phyloP scores from a whole-genome alignment of 768 basidiomycete genomes.

The Trametes sanguinea region DNA sequence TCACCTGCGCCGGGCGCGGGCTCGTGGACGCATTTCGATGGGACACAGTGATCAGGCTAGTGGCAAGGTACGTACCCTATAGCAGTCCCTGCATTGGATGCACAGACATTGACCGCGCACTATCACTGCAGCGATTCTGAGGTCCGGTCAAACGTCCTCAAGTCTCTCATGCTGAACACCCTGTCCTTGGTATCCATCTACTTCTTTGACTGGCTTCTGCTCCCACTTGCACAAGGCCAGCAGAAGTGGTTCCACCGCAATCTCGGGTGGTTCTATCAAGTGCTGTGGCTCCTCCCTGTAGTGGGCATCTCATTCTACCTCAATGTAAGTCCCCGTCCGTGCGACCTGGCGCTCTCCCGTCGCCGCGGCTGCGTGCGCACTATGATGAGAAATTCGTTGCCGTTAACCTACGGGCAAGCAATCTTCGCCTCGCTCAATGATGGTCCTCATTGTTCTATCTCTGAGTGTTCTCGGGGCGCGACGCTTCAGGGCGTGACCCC shows the following conservation, averaged over 20 bases:
- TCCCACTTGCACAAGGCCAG: constrained; percentile 62
- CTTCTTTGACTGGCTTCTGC: constrained; percentile 70
- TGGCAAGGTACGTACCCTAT: constrained; percentile 51
- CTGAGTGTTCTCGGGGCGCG: not conserved
- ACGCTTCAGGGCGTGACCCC: not conserved
- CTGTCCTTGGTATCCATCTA: constrained; percentile 74
- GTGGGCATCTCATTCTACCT: constrained; percentile 77
- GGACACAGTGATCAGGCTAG: constrained; percentile 60
- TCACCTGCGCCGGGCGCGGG: constrained; percentile 59
- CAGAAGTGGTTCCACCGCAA: constrained; percentile 71
- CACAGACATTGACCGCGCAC: too few species aligned
- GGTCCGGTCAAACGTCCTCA: constrained; percentile 72
- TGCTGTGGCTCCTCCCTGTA: constrained; percentile 79
- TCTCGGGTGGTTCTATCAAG: constrained; percentile 74
- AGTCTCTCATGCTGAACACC: constrained; percentile 72
- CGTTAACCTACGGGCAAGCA: constrained; percentile 2
- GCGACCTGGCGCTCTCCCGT: not conserved
- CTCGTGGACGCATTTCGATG: constrained; percentile 74
- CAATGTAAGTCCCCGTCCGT: constrained; percentile 55
- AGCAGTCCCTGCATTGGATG: not conserved
- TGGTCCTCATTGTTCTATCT: constrained; percentile 3
- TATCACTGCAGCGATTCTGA: constrained; percentile 60
- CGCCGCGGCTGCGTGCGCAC: not conserved
- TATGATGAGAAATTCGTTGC: constrained; percentile 11
- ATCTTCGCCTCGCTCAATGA: not conserved